These are phyloP conservation scores for Inga oerstediana DNA, from an alignment of 306 rosid genomes.

Conservation along the genomic window DNA sequence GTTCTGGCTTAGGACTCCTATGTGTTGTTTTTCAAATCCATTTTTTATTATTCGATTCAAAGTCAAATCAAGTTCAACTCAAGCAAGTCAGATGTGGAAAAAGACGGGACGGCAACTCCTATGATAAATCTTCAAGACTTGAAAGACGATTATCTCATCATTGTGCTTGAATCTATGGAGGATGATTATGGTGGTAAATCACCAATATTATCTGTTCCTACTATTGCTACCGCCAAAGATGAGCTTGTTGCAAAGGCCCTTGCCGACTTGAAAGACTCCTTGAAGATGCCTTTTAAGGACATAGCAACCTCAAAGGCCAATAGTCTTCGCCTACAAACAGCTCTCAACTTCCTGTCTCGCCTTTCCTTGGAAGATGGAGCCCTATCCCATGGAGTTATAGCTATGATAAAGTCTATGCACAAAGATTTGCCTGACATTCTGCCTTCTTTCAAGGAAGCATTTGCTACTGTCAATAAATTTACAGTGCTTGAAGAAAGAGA, in stretches of 20 bases:
- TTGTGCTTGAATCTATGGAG: not conserved
- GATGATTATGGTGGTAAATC: not conserved
- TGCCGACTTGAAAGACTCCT: slow-evolving; percentile 21
- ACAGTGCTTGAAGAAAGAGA: slow-evolving; percentile 2
- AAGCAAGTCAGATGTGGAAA: not conserved
- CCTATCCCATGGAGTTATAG: slow-evolving; percentile 25
- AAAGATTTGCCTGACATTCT: slow-evolving; percentile 27
- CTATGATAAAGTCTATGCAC: slow-evolving; percentile 20
- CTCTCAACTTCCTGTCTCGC: slow-evolving; percentile 41
- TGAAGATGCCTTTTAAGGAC: slow-evolving; percentile 35
- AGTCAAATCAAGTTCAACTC: not conserved
- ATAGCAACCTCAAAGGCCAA: slow-evolving; percentile 29
- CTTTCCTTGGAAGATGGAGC: slow-evolving; percentile 25
- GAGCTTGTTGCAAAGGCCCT: slow-evolving; percentile 17
- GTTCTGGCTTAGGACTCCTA: not conserved
- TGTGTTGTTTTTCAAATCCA: not conserved
- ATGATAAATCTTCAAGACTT: not conserved
- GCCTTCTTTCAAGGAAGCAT: slow-evolving; percentile 31
- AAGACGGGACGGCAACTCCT: not conserved
- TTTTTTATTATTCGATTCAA: not conserved
- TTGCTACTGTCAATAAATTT: slow-evolving; percentile 1
- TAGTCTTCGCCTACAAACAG: slow-evolving; percentile 19
- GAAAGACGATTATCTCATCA: not conserved
- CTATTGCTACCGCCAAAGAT: not conserved
- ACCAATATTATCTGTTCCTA: not conserved